phyloP scores from a whole-genome alignment of 352 stramenopile species.

The Pythium rhizo-oryzae region DNA sequence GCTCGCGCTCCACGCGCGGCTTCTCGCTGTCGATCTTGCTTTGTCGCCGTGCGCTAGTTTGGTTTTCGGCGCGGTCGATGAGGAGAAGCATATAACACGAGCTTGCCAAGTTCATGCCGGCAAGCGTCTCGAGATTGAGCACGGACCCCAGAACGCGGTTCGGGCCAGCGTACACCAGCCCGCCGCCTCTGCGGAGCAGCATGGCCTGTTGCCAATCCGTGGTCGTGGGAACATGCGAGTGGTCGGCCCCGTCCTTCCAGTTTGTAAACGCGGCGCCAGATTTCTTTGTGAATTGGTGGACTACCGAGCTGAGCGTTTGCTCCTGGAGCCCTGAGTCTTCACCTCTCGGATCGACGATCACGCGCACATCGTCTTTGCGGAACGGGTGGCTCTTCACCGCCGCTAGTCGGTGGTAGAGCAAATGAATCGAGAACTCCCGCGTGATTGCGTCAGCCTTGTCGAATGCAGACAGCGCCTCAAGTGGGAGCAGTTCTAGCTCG shows the following conservation, averaged over 20 bases:
- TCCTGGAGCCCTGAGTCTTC: conserved; percentile 48
- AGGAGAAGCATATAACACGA: conserved; percentile 77
- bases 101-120: conserved; percentile 62
- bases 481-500: conserved; percentile 48
- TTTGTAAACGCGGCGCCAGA: conserved; percentile 26
- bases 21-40: conserved; percentile 90
- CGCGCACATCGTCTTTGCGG: conserved; percentile 60
- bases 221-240: conserved; percentile 56
- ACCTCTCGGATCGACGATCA: conserved; percentile 61
- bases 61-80: conserved; percentile 80
- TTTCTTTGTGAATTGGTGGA: conserved; percentile 47
- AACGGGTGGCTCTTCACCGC: conserved; percentile 56
- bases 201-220: conserved; percentile 76
- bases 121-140: conserved; percentile 43
- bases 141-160: conserved; percentile 66
- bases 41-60: conserved; percentile 65
- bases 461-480: conserved; percentile 53
- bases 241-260: conserved; percentile 71
- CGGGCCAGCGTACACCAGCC: conserved; percentile 72
- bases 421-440: conserved; percentile 75
- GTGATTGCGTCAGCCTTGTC: conserved; percentile 53
- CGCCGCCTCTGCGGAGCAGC: conserved; percentile 51
- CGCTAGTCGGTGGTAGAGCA: conserved; percentile 55
- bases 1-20: conserved; percentile 42
- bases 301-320: conserved; percentile 46